Conservation (phyloP, 1,139 yeast species). For the Candida sojae region DNA sequence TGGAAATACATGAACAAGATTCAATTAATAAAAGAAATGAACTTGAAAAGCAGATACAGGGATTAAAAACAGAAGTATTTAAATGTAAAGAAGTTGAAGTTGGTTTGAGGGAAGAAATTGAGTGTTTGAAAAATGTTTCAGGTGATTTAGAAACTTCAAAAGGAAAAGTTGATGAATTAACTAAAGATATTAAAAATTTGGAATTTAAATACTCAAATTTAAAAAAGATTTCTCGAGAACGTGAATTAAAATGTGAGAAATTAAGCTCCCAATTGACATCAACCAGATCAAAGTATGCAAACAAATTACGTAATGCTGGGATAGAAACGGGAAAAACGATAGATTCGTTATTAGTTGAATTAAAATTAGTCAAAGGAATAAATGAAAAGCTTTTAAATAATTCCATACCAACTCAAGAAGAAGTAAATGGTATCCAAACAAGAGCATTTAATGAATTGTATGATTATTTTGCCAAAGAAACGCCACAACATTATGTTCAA, state of each 20-base stretch:
- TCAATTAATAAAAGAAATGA: not conserved
- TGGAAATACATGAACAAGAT: not conserved
- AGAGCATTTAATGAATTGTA: constrained; percentile 1
- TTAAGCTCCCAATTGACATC: constrained; percentile 8
- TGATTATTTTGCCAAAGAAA: not conserved
- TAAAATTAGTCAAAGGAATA: constrained; percentile 8
- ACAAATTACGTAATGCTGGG: constrained; percentile 6
- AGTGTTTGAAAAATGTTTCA: not conserved
- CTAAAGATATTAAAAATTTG: not conserved
- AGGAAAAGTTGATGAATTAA: not conserved
- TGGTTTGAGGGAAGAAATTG: not conserved
- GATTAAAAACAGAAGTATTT: not conserved
- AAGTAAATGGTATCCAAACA: constrained; percentile 2
- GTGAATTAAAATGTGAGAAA: constrained; percentile 5
- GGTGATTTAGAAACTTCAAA: not conserved
- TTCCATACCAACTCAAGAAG: not conserved
- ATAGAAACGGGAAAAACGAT: constrained; percentile 7
- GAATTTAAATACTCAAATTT: constrained; percentile 7
- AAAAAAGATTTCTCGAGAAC: constrained; percentile 7
- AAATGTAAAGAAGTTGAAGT: constrained; percentile 3
- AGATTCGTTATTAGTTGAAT: constrained; percentile 9
- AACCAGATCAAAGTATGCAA: constrained; percentile 8
- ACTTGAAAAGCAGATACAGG: not conserved
- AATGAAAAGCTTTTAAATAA: constrained; percentile 7
- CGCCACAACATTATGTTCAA: constrained; percentile 4